A percentile compares a stretch with the other conserved stretches of the same genome.
Conservation (phyloP, 805 yeast genomes). For the Candida incommunis region DNA sequence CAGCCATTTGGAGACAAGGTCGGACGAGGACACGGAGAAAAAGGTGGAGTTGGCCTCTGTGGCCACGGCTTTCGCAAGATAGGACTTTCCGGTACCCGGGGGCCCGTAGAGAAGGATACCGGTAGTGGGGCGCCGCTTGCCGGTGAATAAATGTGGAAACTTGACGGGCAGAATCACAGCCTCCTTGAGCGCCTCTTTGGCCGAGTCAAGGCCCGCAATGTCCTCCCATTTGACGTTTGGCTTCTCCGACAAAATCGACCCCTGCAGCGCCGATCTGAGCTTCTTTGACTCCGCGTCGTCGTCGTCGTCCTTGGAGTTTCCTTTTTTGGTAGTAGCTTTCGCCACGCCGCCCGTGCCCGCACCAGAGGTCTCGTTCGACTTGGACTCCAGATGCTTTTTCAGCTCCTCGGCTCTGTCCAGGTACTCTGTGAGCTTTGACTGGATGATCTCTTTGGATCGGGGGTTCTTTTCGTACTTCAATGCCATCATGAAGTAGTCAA, state of each 20-base stretch:
- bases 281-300: slow-evolving; percentile 77
- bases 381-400: slow-evolving; percentile 72
- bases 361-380: slow-evolving; percentile 28
- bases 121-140: slow-evolving; percentile 82
- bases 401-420: slow-evolving; percentile 85
- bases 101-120: slow-evolving; percentile 86
- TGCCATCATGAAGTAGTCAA: slow-evolving; percentile 92
- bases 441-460: slow-evolving; percentile 74
- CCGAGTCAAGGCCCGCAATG: slow-evolving; percentile 88
- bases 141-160: slow-evolving; percentile 90
- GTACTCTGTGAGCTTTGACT: slow-evolving; percentile 83
- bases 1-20: slow-evolving; percentile 97
- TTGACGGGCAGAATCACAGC: slow-evolving; percentile 94
- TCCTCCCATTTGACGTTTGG: slow-evolving; percentile 93
- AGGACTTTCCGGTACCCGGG: slow-evolving; percentile 98
- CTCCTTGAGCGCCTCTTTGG: slow-evolving; percentile 92
- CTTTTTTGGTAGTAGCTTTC: slow-evolving; percentile 27
- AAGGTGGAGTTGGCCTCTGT: slow-evolving; percentile 97
- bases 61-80: slow-evolving; percentile 94
- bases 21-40: slow-evolving; percentile 91
- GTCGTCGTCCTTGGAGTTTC: slow-evolving; percentile 29
- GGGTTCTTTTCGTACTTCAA: slow-evolving; percentile 84
- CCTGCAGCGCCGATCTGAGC: slow-evolving; percentile 77
- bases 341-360: slow-evolving; percentile 45
- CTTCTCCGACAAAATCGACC: slow-evolving; percentile 80